A percentile compares a stretch with the other conserved stretches of the same genome.
Conservation (phyloP, 2,329 filamentous ascomycete species). For the Verticillium nonalfalfae region DNA sequence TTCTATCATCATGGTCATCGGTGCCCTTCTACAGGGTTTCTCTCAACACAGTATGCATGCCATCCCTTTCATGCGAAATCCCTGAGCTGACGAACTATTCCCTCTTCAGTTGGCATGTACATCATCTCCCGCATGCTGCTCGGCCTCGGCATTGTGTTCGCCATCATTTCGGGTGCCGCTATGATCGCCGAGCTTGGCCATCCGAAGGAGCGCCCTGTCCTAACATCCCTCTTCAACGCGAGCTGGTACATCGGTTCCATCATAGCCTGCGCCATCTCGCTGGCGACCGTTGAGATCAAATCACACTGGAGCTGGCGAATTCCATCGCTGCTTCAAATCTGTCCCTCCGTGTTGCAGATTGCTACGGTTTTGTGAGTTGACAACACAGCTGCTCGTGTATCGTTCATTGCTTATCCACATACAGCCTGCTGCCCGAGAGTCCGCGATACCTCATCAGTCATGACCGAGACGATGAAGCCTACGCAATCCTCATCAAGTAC, state of each 20-base stretch:
- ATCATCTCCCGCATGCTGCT: slow-evolving; percentile 49
- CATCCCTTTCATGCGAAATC: not conserved
- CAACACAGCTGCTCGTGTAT: slow-evolving; percentile 12
- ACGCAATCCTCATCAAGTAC: slow-evolving; percentile 26
- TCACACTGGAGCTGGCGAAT: slow-evolving; percentile 34
- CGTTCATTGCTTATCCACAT: not conserved
- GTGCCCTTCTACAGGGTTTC: slow-evolving; percentile 49
- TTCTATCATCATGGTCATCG: slow-evolving; percentile 46
- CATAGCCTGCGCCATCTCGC: slow-evolving; percentile 39
- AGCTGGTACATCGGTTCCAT: slow-evolving; percentile 48
- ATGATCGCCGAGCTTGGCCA: slow-evolving; percentile 53
- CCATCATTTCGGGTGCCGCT: slow-evolving; percentile 50
- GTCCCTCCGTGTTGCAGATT: slow-evolving; percentile 33
- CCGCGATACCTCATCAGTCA: slow-evolving; percentile 22
- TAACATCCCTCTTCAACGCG: slow-evolving; percentile 52
- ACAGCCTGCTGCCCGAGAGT: slow-evolving; percentile 18
- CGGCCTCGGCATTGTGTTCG: slow-evolving; percentile 52
- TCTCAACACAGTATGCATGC: slow-evolving; percentile 27
- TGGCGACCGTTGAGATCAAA: slow-evolving; percentile 33
- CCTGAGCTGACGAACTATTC: not conserved
- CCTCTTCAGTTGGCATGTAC: slow-evolving; percentile 32
- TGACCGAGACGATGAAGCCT: slow-evolving; percentile 21
- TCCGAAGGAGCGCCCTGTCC: slow-evolving; percentile 50
- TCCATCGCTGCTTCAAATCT: slow-evolving; percentile 37
- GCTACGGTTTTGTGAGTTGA: slow-evolving; percentile 28